phyloP scores from a whole-genome alignment of 768 basidiomycete genomes.

The Trametes maxima region DNA sequence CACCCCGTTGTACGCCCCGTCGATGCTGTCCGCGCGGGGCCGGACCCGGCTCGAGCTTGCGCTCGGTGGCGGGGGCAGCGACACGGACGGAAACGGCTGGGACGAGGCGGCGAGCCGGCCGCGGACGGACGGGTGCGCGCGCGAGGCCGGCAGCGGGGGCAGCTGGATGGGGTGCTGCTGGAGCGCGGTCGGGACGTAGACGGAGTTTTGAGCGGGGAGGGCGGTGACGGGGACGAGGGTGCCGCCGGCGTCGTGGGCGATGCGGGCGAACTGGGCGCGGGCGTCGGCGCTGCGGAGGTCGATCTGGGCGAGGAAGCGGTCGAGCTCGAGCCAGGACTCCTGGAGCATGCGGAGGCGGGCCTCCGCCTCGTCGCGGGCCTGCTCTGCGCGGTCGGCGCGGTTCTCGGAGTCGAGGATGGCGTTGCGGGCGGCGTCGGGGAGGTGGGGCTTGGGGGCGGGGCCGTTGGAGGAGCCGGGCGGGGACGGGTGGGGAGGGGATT shows the following conservation, averaged over 20 bases:
- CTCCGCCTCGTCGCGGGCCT: constrained; percentile 57
- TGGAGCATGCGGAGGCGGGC: constrained; percentile 43
- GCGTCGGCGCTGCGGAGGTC: constrained; percentile 54
- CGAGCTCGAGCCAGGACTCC: constrained; percentile 55
- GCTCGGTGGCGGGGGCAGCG: constrained; percentile 45
- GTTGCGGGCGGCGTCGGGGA: constrained; percentile 39
- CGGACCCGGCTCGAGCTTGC: constrained; percentile 41
- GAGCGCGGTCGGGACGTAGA: constrained; percentile 17
- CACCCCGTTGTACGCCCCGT: constrained; percentile 31
- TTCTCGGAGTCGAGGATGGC: constrained; percentile 47
- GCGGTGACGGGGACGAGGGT: constrained; percentile 40
- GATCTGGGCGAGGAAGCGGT: constrained; percentile 46
- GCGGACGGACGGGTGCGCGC: constrained; percentile 7
- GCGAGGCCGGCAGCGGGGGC: constrained; percentile 11
- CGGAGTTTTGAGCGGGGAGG: constrained; percentile 19
- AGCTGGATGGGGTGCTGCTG: constrained; percentile 7
- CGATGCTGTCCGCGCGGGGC: constrained; percentile 48
- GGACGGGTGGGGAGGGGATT: constrained; percentile 28
- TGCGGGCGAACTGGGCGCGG: constrained; percentile 47
- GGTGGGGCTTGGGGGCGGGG: constrained; percentile 20
- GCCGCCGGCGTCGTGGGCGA: constrained; percentile 49
- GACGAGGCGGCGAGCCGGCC: constrained; percentile 29
- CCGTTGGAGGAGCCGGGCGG: constrained; percentile 26
- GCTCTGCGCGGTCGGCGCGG: constrained; percentile 52
- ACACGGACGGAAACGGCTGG: constrained; percentile 36